phyloP scores from a whole-genome alignment of 306 rosid species.

The Begonia fuchsioides region DNA sequence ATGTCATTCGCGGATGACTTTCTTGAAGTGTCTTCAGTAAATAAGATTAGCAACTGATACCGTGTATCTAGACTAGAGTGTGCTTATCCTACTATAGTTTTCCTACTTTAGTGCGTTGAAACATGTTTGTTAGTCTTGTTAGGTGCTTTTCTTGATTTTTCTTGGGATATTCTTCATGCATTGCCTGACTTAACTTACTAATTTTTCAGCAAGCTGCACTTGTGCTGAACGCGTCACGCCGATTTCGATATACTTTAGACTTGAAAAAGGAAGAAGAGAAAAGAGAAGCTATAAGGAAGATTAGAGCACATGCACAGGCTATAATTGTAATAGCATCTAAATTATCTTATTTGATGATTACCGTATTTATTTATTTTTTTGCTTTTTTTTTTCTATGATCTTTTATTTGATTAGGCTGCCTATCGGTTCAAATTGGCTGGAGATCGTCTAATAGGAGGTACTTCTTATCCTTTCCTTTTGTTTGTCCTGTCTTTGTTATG shows the following conservation, averaged over 20 bases:
- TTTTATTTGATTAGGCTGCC: constrained; percentile 58
- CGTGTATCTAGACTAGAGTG: too few species aligned
- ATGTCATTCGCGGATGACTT: too few species aligned
- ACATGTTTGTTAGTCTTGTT: too few species aligned
- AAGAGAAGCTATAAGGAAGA: constrained; percentile 44
- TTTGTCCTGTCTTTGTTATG: neutral
- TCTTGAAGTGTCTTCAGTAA: too few species aligned
- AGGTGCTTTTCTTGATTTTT: too few species aligned
- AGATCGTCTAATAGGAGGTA: constrained; percentile 47
- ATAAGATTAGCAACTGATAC: too few species aligned
- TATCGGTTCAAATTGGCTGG: constrained; percentile 48
- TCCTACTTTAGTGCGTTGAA: too few species aligned
- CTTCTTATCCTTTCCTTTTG: too few species aligned
- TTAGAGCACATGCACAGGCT: constrained; percentile 78
- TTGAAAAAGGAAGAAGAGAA: constrained; percentile 86
- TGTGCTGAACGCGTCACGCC: constrained; percentile 97
- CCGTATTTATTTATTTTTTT: neutral
- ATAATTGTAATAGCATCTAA: constrained; percentile 40
- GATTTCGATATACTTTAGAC: constrained; percentile 97
- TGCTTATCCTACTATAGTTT: too few species aligned
- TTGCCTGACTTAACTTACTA: too few species aligned
- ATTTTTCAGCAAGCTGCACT: constrained; percentile 83
- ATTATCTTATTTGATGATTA: constrained; percentile 1
- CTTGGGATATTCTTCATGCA: too few species aligned
- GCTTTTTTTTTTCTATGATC: constrained; percentile 12